A percentile compares a stretch with the other conserved stretches of the same genome.
Conservation (phyloP, 202 grass and related monocot genomes). For the Carex arenaria region DNA sequence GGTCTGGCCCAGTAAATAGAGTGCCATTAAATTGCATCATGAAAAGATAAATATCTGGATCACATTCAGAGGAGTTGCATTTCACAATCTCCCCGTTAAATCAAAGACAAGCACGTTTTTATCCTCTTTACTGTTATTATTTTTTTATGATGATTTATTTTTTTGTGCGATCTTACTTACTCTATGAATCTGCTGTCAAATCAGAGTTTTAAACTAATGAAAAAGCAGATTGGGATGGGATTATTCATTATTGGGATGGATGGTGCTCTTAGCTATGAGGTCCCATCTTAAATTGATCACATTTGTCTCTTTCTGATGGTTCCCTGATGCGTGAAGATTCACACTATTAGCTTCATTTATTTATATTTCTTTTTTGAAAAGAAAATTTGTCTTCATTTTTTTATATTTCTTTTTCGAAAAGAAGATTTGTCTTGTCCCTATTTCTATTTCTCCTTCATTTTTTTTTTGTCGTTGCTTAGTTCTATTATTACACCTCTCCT, state of each 20-base stretch:
- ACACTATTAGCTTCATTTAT: conserved; percentile 11
- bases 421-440: too few relatives aligned
- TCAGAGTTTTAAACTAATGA: background rate
- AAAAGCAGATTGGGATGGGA: background rate
- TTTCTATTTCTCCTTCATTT: too few relatives aligned
- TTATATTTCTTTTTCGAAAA: too few relatives aligned
- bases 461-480: background rate
- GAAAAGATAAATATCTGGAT: background rate
- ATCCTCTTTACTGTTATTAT: too few relatives aligned
- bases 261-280: too few relatives aligned
- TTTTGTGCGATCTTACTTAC: background rate
- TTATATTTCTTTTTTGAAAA: conserved; percentile 1
- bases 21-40: background rate
- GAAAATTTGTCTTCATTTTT: background rate
- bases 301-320: too few relatives aligned
- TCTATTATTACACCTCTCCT: background rate
- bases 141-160: background rate
- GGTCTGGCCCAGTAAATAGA: background rate
- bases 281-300: conserved; percentile 9
- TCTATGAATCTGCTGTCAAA: background rate
- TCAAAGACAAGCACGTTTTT: background rate
- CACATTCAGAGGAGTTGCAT: background rate
- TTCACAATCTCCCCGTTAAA: background rate
- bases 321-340: too few relatives aligned
- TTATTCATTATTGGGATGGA: too few relatives aligned